phyloP scores from a whole-genome alignment of 2,329 filamentous ascomycete species.

The Fusarium sp. region DNA sequence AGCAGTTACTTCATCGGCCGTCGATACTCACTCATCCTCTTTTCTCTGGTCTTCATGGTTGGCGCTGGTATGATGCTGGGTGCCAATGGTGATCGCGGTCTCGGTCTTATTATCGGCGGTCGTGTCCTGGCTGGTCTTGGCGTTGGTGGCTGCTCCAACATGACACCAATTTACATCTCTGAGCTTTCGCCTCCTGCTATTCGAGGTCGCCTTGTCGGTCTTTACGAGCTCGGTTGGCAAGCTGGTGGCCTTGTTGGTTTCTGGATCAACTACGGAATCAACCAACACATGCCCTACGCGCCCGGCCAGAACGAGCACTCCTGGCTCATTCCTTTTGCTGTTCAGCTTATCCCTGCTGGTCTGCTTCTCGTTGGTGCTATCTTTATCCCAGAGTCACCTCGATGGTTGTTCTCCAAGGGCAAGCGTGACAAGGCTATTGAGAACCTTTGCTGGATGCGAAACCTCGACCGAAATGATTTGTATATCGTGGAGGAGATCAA shows the following conservation, averaged over 20 bases:
- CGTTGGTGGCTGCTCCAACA: conserved; percentile 73
- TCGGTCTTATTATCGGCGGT: conserved; percentile 74
- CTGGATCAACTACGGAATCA: conserved; percentile 76
- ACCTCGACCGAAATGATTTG: conserved; percentile 66
- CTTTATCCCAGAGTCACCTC: conserved; percentile 74
- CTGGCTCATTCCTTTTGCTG: conserved; percentile 75
- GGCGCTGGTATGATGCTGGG: conserved; percentile 81
- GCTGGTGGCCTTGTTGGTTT: conserved; percentile 73
- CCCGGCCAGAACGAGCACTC: conserved; percentile 58
- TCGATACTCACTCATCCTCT: conserved; percentile 72
- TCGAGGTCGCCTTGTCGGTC: conserved; percentile 73
- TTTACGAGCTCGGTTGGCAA: conserved; percentile 77
- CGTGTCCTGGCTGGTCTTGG: conserved; percentile 74
- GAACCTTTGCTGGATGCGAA: conserved; percentile 74
- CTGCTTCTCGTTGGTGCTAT: conserved; percentile 70
- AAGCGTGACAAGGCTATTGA: conserved; percentile 69
- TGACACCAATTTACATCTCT: conserved; percentile 73
- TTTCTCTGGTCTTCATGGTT: conserved; percentile 73
- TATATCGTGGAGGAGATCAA: conserved; percentile 82
- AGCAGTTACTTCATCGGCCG: conserved; percentile 77
- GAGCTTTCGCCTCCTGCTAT: conserved; percentile 73
- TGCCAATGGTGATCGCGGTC: conserved; percentile 69
- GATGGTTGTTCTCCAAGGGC: conserved; percentile 76
- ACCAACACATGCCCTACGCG: conserved; percentile 61
- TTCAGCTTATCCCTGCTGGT: conserved; percentile 76